Conservation (phyloP, 23 red algal genomes). For the Gracilaria gracilis region DNA sequence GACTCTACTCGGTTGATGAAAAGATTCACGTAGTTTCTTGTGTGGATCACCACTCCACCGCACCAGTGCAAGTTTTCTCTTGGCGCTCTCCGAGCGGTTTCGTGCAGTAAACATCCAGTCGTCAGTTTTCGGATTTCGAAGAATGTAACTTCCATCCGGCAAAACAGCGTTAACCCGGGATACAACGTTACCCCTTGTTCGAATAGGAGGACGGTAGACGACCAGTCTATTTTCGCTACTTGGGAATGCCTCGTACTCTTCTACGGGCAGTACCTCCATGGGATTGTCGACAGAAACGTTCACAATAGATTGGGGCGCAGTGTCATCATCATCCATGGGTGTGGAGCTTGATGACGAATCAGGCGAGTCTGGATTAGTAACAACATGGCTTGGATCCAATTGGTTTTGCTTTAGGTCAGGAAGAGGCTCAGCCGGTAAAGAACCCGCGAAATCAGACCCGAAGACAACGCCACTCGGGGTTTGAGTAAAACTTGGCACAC, state of each 20-base stretch:
- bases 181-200: neutral
- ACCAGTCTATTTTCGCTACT: conserved; percentile 53
- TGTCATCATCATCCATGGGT: conserved; percentile 18
- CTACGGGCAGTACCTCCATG: conserved; percentile 25
- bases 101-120: conserved; percentile 49
- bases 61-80: conserved; percentile 58
- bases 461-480: conserved; percentile 31
- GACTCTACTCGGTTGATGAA: conserved; percentile 20
- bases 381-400: neutral
- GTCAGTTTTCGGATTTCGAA: conserved; percentile 33
- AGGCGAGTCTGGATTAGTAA: conserved; percentile 19
- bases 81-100: neutral
- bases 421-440: conserved; percentile 9
- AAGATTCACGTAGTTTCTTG: conserved; percentile 45
- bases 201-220: conserved; percentile 56
- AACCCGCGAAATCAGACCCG: conserved; percentile 47
- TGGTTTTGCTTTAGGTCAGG: neutral
- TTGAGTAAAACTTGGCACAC: neutral
- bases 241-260: neutral
- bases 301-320: neutral
- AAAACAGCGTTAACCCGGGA: conserved; percentile 30
- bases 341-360: conserved; percentile 33
- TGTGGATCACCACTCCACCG: conserved; percentile 37
- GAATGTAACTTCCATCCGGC: conserved; percentile 20
- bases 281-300: neutral